phyloP scores from a whole-genome alignment of 768 basidiomycete genomes.

The Rhodotorula toruloides region DNA sequence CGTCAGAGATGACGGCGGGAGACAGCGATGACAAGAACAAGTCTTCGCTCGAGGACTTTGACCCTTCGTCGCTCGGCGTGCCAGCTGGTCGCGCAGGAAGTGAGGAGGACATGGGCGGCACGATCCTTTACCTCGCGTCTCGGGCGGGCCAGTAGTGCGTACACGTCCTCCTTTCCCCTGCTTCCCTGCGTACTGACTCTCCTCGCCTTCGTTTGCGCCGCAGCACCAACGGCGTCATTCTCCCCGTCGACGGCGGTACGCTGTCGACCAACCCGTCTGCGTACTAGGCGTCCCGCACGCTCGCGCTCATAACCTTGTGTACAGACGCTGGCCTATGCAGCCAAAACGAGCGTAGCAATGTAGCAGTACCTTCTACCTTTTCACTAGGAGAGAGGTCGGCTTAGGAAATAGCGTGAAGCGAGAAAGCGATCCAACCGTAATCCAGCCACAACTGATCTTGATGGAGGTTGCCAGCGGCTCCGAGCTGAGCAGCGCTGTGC shows the following conservation, averaged over 20 bases:
- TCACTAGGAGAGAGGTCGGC: too few relatives aligned
- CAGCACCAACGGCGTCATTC: slow-evolving; percentile 60
- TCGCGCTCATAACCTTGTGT: too few relatives aligned
- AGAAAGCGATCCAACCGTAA: too few relatives aligned
- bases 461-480: too few relatives aligned
- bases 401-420: too few relatives aligned
- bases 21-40: slow-evolving; percentile 25
- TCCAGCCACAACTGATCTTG: too few relatives aligned
- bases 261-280: slow-evolving; percentile 45
- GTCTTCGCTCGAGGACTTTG: slow-evolving; percentile 21
- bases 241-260: slow-evolving; percentile 88
- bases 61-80: slow-evolving; percentile 11
- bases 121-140: slow-evolving; percentile 57
- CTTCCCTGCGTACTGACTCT: neutral
- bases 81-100: slow-evolving; percentile 11
- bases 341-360: too few relatives aligned
- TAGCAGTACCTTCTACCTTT: too few relatives aligned
- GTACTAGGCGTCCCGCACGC: too few relatives aligned
- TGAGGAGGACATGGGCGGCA: slow-evolving; percentile 49
- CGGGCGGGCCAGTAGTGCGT: slow-evolving; percentile 23
- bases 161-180: slow-evolving; percentile 43
- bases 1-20: slow-evolving; percentile 14
- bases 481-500: too few relatives aligned
- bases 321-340: too few relatives aligned
- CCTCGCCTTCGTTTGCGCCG: too few relatives aligned